Evolutionary conservation across 1,139 yeast species (phyloP).

Genomic region (Magnusiomyces tetraspermus): DNA sequence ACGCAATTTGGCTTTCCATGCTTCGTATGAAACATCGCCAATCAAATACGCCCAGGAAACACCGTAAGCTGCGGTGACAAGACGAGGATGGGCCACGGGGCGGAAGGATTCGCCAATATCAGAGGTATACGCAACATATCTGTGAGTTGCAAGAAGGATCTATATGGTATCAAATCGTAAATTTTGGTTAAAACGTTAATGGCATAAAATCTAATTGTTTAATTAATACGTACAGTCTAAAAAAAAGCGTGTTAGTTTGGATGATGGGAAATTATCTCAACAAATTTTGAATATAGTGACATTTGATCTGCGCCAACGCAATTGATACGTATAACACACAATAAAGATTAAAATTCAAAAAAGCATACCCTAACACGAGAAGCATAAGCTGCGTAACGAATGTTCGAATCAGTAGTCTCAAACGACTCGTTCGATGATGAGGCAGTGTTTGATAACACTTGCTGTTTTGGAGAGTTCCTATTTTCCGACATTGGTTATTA

Average conservation of each 20-base stretch:
- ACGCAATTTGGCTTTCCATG: conserved; percentile 66
- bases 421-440: neutral
- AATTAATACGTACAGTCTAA: neutral
- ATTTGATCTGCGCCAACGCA: too few relatives aligned
- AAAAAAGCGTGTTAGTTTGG: too few relatives aligned
- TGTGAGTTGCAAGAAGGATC: conserved; percentile 62
- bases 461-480: too few relatives aligned
- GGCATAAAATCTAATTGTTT: neutral
- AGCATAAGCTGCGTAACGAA: conserved; percentile 79
- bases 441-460: too few relatives aligned
- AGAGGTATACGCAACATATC: conserved; percentile 80
- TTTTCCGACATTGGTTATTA: too few relatives aligned
- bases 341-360: too few relatives aligned
- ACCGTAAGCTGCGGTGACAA: conserved; percentile 61
- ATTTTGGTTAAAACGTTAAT: too few relatives aligned
- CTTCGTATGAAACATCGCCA: conserved; percentile 66
- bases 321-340: too few relatives aligned
- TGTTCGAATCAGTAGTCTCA: conserved; percentile 42
- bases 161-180: conserved; percentile 8
- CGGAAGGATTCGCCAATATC: conserved; percentile 87
- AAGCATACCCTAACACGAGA: conserved; percentile 48
- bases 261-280: too few relatives aligned
- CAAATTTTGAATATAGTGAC: too few relatives aligned
- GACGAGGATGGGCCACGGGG: conserved; percentile 64
- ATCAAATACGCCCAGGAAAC: conserved; percentile 68